These are phyloP conservation scores for Colletotrichum sp. DNA, from an alignment of 2,329 filamentous ascomycete species.

Conservation along the genomic window DNA sequence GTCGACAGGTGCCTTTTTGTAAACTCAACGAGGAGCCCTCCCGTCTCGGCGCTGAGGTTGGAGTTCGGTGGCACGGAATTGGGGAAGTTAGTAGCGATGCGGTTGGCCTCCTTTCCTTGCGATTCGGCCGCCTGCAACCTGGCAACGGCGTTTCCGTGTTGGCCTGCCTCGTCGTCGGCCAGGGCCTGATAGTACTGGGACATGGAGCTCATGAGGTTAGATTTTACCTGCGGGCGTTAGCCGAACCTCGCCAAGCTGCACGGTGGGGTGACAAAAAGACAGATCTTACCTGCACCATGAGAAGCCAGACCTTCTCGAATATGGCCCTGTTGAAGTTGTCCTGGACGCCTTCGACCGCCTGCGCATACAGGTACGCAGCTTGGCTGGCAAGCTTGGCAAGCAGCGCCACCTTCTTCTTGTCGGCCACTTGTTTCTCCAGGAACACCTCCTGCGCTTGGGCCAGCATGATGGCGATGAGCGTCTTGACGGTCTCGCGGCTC, in stretches of 20 bases:
- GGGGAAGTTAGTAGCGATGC: slow-evolving; percentile 80
- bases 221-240: slow-evolving; percentile 65
- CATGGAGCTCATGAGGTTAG: slow-evolving; percentile 80
- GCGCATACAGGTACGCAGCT: slow-evolving; percentile 83
- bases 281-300: slow-evolving; percentile 74
- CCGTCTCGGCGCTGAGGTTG: slow-evolving; percentile 83
- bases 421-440: slow-evolving; percentile 91
- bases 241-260: neutral
- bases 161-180: slow-evolving; percentile 86
- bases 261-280: neutral
- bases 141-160: slow-evolving; percentile 84
- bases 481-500: slow-evolving; percentile 94
- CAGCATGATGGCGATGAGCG: slow-evolving; percentile 88
- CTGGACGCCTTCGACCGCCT: slow-evolving; percentile 88
- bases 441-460: slow-evolving; percentile 98
- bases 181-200: slow-evolving; percentile 94
- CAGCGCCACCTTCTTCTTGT: slow-evolving; percentile 90
- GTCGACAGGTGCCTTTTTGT: slow-evolving; percentile 81
- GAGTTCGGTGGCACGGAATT: slow-evolving; percentile 78
- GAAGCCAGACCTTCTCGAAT: slow-evolving; percentile 93
- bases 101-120: slow-evolving; percentile 78
- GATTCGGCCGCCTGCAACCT: slow-evolving; percentile 82
- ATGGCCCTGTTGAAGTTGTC: slow-evolving; percentile 90
- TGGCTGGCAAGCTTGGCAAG: slow-evolving; percentile 94
- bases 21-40: slow-evolving; percentile 75